These are phyloP conservation scores for Nematocida sp. DNA, from an alignment of 371 early-diverging fungal genomes.

Conservation along the genomic window DNA sequence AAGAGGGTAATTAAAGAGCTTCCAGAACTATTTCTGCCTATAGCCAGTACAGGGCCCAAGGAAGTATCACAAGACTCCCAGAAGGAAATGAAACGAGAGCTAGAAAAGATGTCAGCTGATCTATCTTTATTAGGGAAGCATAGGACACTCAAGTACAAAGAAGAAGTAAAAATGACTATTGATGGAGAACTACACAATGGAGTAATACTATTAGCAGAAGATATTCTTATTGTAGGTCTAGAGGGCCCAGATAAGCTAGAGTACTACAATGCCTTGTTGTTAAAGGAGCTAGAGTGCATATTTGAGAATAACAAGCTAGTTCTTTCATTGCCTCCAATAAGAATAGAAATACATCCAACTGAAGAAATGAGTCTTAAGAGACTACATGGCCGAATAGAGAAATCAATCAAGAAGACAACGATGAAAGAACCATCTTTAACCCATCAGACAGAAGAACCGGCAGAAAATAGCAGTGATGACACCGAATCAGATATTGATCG, in stretches of 20 bases:
- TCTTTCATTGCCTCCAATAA: conserved; percentile 25
- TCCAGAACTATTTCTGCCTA: conserved; percentile 43
- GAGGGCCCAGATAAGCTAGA: background rate
- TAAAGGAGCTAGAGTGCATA: background rate
- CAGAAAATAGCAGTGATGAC: background rate
- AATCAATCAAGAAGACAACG: background rate
- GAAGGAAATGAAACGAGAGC: background rate
- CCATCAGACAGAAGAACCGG: background rate
- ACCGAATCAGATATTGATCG: background rate
- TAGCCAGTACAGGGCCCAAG: background rate
- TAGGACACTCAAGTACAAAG: conserved; percentile 24
- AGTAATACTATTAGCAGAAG: conserved; percentile 8
- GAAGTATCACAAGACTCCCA: background rate
- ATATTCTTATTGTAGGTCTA: conserved; percentile 25
- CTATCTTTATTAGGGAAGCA: background rate
- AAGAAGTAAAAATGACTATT: background rate
- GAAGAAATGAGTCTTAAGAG: conserved; percentile 5
- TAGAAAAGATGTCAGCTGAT: conserved; percentile 5
- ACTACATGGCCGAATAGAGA: background rate
- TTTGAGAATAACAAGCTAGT: conserved; percentile 3
- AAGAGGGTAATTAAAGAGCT: conserved; percentile 12
- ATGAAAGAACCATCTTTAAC: no score
- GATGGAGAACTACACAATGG: background rate
- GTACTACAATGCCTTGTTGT: conserved; percentile 25
- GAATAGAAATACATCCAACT: conserved; percentile 2